Conservation (phyloP, 2,329 filamentous ascomycete genomes). For the Aspergillus awamori region DNA sequence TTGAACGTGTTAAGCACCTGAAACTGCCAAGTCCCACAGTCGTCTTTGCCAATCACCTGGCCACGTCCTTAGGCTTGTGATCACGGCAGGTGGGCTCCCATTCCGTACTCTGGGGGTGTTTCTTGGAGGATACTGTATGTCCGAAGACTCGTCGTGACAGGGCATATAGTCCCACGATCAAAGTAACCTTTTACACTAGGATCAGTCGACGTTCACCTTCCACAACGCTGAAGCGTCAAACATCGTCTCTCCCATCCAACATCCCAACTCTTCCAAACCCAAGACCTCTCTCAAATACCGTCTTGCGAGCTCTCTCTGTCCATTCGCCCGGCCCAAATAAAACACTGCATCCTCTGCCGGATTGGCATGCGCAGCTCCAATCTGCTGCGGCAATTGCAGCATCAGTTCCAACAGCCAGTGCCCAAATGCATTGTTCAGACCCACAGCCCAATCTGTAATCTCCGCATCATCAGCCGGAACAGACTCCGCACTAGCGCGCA, state of each 20-base stretch:
- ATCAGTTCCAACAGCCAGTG: conserved; percentile 42
- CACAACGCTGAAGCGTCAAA: conserved; percentile 18
- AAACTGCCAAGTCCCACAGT: too few relatives aligned
- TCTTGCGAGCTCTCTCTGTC: conserved; percentile 20
- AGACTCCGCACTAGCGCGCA: conserved; percentile 44
- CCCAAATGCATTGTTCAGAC: conserved; percentile 32
- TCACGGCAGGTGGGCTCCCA: too few relatives aligned
- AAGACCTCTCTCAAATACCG: conserved; percentile 33
- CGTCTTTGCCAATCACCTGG: too few relatives aligned
- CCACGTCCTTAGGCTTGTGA: too few relatives aligned
- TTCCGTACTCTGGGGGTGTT: too few relatives aligned
- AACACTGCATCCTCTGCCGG: conserved; percentile 30
- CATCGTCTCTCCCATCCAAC: conserved; percentile 31
- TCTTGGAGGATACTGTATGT: too few relatives aligned
- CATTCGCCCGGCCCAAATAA: conserved; percentile 28
- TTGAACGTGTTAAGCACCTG: too few relatives aligned
- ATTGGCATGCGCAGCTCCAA: conserved; percentile 19
- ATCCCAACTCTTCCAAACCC: conserved; percentile 20
- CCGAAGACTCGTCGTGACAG: too few relatives aligned
- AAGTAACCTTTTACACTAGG: too few relatives aligned
- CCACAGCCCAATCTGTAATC: conserved; percentile 42
- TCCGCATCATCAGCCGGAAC: conserved; percentile 39
- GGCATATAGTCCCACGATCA: too few relatives aligned
- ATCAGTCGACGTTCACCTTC: neutral
- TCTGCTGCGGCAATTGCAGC: conserved; percentile 32